These are phyloP conservation scores for Scolecobasidium constrictum DNA, from an alignment of 2,329 filamentous ascomycete genomes.

Conservation along the genomic window DNA sequence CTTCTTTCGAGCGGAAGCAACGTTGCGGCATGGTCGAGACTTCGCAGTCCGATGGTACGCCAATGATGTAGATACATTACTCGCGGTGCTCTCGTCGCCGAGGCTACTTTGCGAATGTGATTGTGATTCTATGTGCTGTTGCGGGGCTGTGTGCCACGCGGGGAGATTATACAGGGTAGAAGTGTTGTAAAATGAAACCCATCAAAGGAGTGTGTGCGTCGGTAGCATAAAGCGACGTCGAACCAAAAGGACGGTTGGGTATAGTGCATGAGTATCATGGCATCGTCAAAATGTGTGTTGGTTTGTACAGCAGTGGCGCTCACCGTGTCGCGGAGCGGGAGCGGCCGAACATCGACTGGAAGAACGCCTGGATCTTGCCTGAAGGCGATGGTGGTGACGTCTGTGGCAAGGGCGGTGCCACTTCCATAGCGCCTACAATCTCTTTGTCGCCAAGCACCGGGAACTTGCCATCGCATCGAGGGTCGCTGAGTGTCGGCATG, in stretches of 20 bases:
- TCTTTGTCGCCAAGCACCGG: slow-evolving; percentile 80
- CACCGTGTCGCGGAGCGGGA: slow-evolving; percentile 8
- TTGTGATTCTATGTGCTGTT: no score
- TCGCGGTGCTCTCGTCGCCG: background rate
- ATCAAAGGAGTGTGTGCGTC: no score
- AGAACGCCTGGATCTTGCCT: background rate
- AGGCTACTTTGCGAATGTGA: no score
- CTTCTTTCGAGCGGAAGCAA: no score
- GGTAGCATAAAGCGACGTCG: slow-evolving; percentile 7
- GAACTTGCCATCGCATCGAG: slow-evolving; percentile 66
- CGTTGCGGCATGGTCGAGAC: no score
- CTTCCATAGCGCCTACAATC: slow-evolving; percentile 85
- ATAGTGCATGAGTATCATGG: slow-evolving; percentile 2
- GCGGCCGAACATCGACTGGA: slow-evolving; percentile 5
- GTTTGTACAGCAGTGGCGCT: background rate
- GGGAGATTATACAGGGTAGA: no score
- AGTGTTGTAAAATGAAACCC: no score
- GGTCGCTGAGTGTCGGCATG: slow-evolving; percentile 58
- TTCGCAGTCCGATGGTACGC: no score
- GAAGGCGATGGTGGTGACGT: background rate
- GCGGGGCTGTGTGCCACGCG: no score
- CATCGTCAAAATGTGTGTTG: slow-evolving; percentile 5
- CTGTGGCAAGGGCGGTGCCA: slow-evolving; percentile 15
- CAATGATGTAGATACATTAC: no score
- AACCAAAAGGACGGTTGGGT: slow-evolving; percentile 5